Evolutionary conservation across 352 stramenopile genomes (phyloP), one percentile per base, ranked within the genome.

Genomic region (Phytophthora macrochlamydospora): DNA sequence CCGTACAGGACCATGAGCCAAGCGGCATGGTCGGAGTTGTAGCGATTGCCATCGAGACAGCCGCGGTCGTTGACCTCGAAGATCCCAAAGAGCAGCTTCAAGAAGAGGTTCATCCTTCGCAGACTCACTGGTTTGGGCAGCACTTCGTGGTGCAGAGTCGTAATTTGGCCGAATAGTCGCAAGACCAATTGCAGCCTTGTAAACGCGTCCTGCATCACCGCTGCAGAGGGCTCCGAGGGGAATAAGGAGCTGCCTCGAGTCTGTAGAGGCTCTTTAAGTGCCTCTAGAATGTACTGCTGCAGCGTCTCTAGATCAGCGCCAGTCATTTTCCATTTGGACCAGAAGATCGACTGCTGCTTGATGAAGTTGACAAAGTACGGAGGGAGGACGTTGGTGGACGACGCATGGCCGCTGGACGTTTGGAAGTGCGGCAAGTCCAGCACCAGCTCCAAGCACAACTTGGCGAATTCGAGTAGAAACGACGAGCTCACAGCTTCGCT

Each of bases 321-420:
- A 11, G 75, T 75, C 59, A 94, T 82, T 53, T 84, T 91, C 85
- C 85, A 94, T 43, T 90, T 92, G 3, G 69, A 53, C 87, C 87
- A 94, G 45, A 94, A 75, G 3, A 58, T 29, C 1, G 73, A 68
- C 64, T 93, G 87, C 54, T 93, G 87, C 45, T 93, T 94, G 45
- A 94, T 87, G 51, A 94, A 94, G 50, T 94, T 94, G 28, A 94
- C 80, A 51, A 94, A 93, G 58, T 94, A 94, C 30, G 87, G 87
- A 11, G 87, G 87, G 43, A 94, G 61, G 11, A 87, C 84, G 54
- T 92, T 93, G 18, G 67, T 80, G 7, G 86, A 91, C 0, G 75
- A 71, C 28, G 82, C 69, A 46, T 81, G 76, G 9, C 69, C 65
- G 35, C 78, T 76, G 9, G 73, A 49, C 8, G 81, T 56, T 50